Conservation (phyloP, 2,329 filamentous ascomycete species). For the Colletotrichum plurivorum region DNA sequence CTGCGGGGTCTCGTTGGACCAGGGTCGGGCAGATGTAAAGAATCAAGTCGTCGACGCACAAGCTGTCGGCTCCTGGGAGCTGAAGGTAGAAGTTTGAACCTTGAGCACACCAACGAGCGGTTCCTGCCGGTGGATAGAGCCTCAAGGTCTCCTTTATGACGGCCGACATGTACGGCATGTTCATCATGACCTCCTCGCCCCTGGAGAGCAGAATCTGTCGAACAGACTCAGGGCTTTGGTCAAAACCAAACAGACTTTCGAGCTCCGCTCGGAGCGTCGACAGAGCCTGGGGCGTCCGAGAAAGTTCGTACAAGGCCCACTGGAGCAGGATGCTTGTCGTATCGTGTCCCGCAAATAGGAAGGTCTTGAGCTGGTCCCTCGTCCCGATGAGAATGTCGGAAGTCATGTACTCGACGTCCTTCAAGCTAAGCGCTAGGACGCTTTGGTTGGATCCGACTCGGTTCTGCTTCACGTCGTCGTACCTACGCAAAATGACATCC, state of each 20-base stretch:
- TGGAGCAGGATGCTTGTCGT: constrained; percentile 55
- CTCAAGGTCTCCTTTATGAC: constrained; percentile 56
- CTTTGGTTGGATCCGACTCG: constrained; percentile 45
- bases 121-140: constrained; percentile 51
- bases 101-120: constrained; percentile 46
- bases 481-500: constrained; percentile 45
- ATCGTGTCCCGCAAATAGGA: constrained; percentile 59
- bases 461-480: constrained; percentile 30
- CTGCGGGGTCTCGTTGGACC: constrained; percentile 52
- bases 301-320: constrained; percentile 55
- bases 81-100: constrained; percentile 48
- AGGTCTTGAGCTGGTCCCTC: constrained; percentile 54
- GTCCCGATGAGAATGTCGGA: constrained; percentile 47
- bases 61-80: constrained; percentile 45
- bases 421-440: constrained; percentile 51
- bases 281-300: constrained; percentile 48
- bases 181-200: constrained; percentile 49
- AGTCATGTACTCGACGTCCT: constrained; percentile 47
- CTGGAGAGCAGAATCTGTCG: constrained; percentile 45
- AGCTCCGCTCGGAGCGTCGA: constrained; percentile 51
- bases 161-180: constrained; percentile 53
- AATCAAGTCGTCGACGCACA: constrained; percentile 51
- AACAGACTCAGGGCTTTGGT: constrained; percentile 46
- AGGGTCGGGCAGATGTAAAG: constrained; percentile 52
- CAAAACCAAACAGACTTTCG: constrained; percentile 51